Evolutionary conservation across 2,329 filamentous ascomycete species (phyloP), one percentile per base, ranked within the genome.

Genomic region (Cryphonectria naterciae): DNA sequence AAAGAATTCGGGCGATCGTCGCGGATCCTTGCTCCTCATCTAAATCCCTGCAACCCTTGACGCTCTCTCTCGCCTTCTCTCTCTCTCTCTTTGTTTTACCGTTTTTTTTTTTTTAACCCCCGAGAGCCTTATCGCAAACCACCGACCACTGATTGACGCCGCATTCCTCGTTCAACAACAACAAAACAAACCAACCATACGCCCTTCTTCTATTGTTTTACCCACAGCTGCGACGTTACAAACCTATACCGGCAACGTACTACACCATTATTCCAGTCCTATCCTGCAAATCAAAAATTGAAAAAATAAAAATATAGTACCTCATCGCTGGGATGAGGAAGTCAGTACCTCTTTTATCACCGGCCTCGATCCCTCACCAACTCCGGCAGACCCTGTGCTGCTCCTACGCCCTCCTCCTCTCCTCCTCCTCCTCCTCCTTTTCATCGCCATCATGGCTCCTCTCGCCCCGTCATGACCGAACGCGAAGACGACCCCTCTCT

Each of bases 281-380:
- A 6, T 11, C 22, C 46, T 19, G 43, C 37, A 10, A 39, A 39
- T 11, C 7, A 49, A 32, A 35, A 64, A 25, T 2, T 32, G 1
- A 25, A 37, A 28, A 17, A 46, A 41, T 19, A 73, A 70, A 70
- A 67, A 69, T 68, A 70, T 6, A 19, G 69, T 73, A 69, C 77
- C 78, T 77, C 75, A 74, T 75, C 78, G 79, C 78, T 79, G 83
- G 82, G 78, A 85, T 85, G 83, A 83, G 81, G 80, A 83, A 79
- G 78, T 75, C 80, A 80, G 46, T 49, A 49, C 75, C 77, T 77
- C 76, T 79, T 74, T 77, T 75, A 74, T 74, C 79, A 75, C 78
- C 79, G 77, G 78, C 78, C 74, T 80, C 77, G 71, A 72, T 75
- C 73, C 72, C 68, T 72, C 60, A 70, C 68, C 67, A 60, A 22